Percentiles rank a stretch among this genome's conserved stretches.
phyloP scores from a whole-genome alignment of 2,329 filamentous ascomycete species.

The Aspergillus awamori region DNA sequence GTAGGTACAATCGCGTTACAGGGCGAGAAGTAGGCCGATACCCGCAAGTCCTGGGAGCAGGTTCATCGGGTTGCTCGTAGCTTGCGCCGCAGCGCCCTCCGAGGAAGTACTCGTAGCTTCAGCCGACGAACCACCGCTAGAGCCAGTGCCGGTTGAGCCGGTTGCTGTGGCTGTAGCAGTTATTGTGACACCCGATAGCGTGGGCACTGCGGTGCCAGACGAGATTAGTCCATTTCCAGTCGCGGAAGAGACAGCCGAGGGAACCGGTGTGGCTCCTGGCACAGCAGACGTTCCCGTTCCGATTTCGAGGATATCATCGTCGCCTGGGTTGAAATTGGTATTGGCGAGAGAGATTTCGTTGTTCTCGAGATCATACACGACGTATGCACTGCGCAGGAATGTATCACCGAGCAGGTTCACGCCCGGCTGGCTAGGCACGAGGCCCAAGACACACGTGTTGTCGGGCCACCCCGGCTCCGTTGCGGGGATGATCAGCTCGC shows the following conservation, averaged over 20 bases:
- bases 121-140: not conserved
- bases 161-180: not conserved
- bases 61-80: slow-evolving; percentile 19
- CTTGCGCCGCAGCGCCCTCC: slow-evolving; percentile 17
- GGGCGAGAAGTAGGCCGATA: slow-evolving; percentile 22
- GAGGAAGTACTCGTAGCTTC: slow-evolving; percentile 5
- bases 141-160: slow-evolving; percentile 13
- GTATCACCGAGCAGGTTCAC: slow-evolving; percentile 71
- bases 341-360: slow-evolving; percentile 72
- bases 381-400: slow-evolving; percentile 73
- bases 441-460: slow-evolving; percentile 65
- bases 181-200: not conserved
- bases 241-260: slow-evolving; percentile 4
- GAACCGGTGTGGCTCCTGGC: slow-evolving; percentile 49
- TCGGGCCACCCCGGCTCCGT: slow-evolving; percentile 47
- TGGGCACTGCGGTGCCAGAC: not conserved
- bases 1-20: slow-evolving; percentile 8
- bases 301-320: slow-evolving; percentile 56
- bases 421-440: slow-evolving; percentile 55
- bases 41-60: slow-evolving; percentile 25
- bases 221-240: slow-evolving; percentile 3
- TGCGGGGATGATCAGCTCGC: slow-evolving; percentile 46
- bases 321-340: slow-evolving; percentile 63
- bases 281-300: slow-evolving; percentile 49
- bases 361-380: slow-evolving; percentile 74